These are phyloP conservation scores for Clarireedia paspali DNA, from an alignment of 2,329 filamentous ascomycete genomes.

Conservation along the genomic window DNA sequence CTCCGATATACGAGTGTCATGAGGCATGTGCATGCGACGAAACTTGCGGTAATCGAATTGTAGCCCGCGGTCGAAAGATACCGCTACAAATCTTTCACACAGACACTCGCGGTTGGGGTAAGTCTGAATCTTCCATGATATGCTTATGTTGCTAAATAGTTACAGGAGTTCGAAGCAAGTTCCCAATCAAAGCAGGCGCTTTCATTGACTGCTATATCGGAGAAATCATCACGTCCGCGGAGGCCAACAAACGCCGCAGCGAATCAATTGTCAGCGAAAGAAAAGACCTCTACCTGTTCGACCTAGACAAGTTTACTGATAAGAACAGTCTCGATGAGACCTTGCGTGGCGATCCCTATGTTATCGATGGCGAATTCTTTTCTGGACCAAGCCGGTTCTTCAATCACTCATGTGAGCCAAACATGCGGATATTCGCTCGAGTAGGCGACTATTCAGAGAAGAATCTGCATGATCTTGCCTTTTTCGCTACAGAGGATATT, in stretches of 20 bases:
- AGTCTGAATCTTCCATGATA: conserved; percentile 17
- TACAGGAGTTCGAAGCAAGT: conserved; percentile 54
- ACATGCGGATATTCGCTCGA: conserved; percentile 70
- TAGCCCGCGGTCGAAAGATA: conserved; percentile 64
- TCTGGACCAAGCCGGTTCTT: conserved; percentile 75
- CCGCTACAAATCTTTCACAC: conserved; percentile 74
- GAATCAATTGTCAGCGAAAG: conserved; percentile 45
- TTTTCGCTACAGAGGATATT: conserved; percentile 66
- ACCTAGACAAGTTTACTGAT: conserved; percentile 71
- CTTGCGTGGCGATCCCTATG: conserved; percentile 47
- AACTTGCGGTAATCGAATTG: conserved; percentile 65
- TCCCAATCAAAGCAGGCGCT: conserved; percentile 61
- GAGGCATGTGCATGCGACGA: conserved; percentile 56
- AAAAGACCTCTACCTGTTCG: conserved; percentile 76
- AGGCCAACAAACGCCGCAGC: conserved; percentile 58
- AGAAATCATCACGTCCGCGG: conserved; percentile 54
- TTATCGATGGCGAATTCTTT: conserved; percentile 66
- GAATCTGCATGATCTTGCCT: conserved; percentile 66
- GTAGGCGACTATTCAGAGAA: conserved; percentile 71
- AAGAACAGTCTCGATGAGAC: conserved; percentile 46
- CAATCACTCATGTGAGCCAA: conserved; percentile 76
- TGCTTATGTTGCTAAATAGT: conserved; percentile 5
- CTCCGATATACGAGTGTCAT: conserved; percentile 77
- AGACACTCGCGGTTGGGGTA: conserved; percentile 67
- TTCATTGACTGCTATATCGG: conserved; percentile 77